Conservation (phyloP, 2,329 filamentous ascomycete genomes). For the Xenosphaeropsis pyriputrescens region DNA sequence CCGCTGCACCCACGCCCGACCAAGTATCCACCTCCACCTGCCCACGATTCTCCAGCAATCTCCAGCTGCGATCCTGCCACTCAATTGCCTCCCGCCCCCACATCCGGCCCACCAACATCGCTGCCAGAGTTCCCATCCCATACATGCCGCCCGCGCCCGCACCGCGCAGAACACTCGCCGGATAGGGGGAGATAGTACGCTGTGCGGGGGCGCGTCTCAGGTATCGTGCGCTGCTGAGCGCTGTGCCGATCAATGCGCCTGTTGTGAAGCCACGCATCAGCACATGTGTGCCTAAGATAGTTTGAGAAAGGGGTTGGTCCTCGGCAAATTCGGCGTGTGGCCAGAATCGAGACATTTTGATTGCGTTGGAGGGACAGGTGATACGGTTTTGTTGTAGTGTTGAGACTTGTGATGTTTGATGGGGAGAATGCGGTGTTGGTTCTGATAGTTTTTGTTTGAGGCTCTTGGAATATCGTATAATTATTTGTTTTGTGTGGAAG, state of each 20-base stretch:
- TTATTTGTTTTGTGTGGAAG: no score
- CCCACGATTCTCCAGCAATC: conserved; percentile 39
- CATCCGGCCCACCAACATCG: conserved; percentile 35
- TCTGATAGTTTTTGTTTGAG: no score
- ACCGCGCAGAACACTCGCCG: conserved; percentile 25
- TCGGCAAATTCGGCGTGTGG: conserved; percentile 44
- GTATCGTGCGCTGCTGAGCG: conserved; percentile 20
- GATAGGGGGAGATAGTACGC: conserved; percentile 8
- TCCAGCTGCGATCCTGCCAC: conserved; percentile 49
- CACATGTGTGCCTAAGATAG: conserved; percentile 45
- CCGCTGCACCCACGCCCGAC: conserved; percentile 25
- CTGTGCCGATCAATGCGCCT: conserved; percentile 32
- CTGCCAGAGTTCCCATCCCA: conserved; percentile 26
- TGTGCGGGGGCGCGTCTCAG: conserved; percentile 10
- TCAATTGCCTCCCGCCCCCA: conserved; percentile 40
- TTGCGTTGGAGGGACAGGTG: no score
- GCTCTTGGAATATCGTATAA: no score
- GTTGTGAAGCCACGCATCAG: conserved; percentile 37
- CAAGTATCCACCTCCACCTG: conserved; percentile 43
- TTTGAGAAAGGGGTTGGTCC: conserved; percentile 39
- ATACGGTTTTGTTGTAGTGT: no score
- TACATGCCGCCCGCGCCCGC: conserved; percentile 29
- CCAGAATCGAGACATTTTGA: conserved; percentile 32
- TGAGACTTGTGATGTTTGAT: no score
- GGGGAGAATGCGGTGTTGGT: no score